These are phyloP conservation scores for Musa itinerans DNA, from an alignment of 176 grass and related monocot species.

Conservation along the genomic window DNA sequence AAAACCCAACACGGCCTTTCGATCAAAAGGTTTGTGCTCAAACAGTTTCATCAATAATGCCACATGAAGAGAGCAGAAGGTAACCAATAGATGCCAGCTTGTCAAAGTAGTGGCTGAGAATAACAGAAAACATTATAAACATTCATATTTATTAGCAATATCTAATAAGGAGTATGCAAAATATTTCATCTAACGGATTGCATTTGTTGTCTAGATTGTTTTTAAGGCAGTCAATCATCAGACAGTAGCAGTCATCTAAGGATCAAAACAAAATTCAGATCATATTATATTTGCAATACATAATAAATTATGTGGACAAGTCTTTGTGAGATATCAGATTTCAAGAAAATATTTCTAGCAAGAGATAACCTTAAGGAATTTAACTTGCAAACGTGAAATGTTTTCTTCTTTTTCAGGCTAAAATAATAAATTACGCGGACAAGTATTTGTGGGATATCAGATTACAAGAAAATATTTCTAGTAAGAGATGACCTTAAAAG, in stretches of 20 bases:
- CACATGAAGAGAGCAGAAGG: conserved; percentile 96
- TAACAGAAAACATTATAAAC: background rate
- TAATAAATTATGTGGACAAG: background rate
- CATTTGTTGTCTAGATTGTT: background rate
- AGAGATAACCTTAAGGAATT: background rate
- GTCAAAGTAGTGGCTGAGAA: conserved; percentile 92
- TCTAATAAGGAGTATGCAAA: conserved; percentile 9
- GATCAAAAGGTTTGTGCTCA: conserved; percentile 93
- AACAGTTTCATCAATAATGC: conserved; percentile 92
- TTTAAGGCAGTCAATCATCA: background rate
- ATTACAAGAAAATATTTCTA: background rate
- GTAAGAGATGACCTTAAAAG: background rate
- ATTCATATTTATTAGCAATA: background rate
- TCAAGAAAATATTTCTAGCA: background rate
- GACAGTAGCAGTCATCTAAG: background rate
- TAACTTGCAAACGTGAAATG: background rate
- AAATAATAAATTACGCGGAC: background rate
- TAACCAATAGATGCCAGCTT: conserved; percentile 98
- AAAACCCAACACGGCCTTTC: conserved; percentile 90
- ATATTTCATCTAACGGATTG: background rate
- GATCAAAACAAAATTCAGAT: background rate
- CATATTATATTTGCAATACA: background rate
- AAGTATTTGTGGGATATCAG: background rate
- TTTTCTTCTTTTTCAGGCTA: no score
- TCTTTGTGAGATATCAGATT: background rate